phyloP scores from a whole-genome alignment of 176 grass and related monocot species.

The Bromus sterilis region DNA sequence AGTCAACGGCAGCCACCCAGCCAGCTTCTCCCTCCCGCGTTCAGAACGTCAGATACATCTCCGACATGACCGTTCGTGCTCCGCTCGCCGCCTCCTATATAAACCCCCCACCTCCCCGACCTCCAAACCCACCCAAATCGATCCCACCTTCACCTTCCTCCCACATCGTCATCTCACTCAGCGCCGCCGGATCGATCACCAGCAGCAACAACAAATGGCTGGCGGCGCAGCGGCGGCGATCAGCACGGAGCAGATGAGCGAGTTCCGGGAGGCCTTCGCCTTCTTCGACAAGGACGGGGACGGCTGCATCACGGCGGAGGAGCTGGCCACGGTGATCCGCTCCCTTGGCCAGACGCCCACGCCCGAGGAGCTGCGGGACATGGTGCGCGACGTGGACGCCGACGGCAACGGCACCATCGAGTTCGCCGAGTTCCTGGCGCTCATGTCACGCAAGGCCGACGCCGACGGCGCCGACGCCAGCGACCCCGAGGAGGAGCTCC shows the following conservation, averaged over 20 bases:
- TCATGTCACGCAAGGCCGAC: constrained; percentile 38
- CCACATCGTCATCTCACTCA: too few relatives aligned
- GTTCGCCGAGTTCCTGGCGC: constrained; percentile 58
- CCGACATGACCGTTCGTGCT: not conserved
- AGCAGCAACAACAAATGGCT: not conserved
- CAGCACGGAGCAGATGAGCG: constrained; percentile 42
- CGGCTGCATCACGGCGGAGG: constrained; percentile 77
- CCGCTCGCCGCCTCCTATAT: not conserved
- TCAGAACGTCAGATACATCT: too few relatives aligned
- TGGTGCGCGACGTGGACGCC: constrained; percentile 73
- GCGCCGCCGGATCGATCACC: not conserved
- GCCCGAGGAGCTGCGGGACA: constrained; percentile 50
- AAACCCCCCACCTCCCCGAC: not conserved
- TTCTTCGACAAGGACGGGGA: constrained; percentile 96
- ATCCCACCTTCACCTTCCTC: not conserved
- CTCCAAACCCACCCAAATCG: not conserved
- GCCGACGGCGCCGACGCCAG: constrained; percentile 18
- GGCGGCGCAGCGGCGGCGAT: not conserved
- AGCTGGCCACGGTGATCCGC: constrained; percentile 57
- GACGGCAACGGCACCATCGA: constrained; percentile 85
- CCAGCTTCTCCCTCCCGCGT: not conserved
- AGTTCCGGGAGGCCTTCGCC: constrained; percentile 73
- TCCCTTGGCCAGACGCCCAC: constrained; percentile 62
- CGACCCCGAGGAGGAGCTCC: constrained; percentile 60
- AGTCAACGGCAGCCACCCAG: not conserved